These are phyloP conservation scores for Pseudocercospora pini-densiflorae DNA, from an alignment of 2,329 filamentous ascomycete genomes.

Conservation along the genomic window DNA sequence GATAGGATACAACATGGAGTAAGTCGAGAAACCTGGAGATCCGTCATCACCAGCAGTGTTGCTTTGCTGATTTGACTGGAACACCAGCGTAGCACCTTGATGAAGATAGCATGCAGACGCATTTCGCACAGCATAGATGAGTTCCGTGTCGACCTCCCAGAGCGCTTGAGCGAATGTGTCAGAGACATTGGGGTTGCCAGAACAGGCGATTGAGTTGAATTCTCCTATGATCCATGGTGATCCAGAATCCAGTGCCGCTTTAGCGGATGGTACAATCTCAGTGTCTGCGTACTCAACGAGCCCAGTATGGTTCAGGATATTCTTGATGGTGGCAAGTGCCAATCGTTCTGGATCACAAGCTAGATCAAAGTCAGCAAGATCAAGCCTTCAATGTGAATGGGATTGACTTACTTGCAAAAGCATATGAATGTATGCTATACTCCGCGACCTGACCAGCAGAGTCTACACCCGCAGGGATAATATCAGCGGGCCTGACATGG, in stretches of 20 bases:
- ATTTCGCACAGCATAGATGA: constrained; percentile 47
- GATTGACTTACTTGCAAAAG: constrained; percentile 29
- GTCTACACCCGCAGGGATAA: constrained; percentile 38
- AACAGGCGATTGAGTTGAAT: constrained; percentile 49
- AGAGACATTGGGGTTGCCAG: constrained; percentile 46
- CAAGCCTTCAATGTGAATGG: neutral
- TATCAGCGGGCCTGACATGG: constrained; percentile 35
- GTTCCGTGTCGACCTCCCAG: constrained; percentile 46
- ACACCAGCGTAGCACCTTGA: constrained; percentile 37
- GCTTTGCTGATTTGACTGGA: constrained; percentile 36
- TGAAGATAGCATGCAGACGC: constrained; percentile 45
- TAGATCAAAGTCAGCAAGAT: neutral
- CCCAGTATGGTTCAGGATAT: constrained; percentile 38
- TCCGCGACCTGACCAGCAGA: constrained; percentile 32
- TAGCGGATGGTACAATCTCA: constrained; percentile 36
- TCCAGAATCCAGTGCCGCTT: constrained; percentile 34
- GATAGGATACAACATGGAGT: constrained; percentile 35
- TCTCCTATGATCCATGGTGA: constrained; percentile 44
- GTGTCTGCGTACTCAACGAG: constrained; percentile 34
- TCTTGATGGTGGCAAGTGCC: constrained; percentile 33
- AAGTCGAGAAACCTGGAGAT: constrained; percentile 36
- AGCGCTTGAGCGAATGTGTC: constrained; percentile 49
- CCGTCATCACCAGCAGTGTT: constrained; percentile 36
- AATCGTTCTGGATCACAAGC: constrained; percentile 34
- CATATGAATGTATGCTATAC: constrained; percentile 39